Evolutionary conservation across 2,329 filamentous ascomycete species (phyloP).

Genomic region (Apiospora aurea): DNA sequence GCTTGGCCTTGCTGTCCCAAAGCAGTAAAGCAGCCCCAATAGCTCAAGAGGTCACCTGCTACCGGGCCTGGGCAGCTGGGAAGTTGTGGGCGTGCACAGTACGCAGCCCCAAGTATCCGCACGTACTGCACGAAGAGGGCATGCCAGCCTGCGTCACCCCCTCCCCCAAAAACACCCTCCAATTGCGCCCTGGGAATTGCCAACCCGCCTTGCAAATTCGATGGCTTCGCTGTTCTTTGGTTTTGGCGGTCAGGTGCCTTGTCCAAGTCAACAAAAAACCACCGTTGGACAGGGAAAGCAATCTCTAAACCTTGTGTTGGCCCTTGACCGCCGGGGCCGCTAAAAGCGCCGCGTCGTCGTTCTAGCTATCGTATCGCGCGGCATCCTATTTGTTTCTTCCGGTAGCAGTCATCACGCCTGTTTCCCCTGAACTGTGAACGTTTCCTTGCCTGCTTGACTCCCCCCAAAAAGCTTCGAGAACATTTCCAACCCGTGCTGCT

Average conservation of each 20-base stretch:
- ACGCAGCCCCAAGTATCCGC: background rate
- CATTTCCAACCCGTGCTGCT: background rate
- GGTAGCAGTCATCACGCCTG: background rate
- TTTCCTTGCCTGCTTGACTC: background rate
- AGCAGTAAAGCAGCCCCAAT: background rate
- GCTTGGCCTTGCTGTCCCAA: background rate
- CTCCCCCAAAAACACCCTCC: background rate
- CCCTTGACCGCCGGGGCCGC: constrained; percentile 11
- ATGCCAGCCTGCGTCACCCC: background rate
- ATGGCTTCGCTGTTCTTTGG: background rate
- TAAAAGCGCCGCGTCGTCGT: background rate
- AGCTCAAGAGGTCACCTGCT: background rate
- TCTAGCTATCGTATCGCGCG: background rate
- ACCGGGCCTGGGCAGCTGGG: background rate
- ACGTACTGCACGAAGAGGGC: background rate
- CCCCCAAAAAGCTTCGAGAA: constrained; percentile 13
- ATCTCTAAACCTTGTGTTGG: background rate
- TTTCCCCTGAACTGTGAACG: background rate
- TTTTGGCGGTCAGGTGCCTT: constrained; percentile 6
- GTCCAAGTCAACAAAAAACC: background rate
- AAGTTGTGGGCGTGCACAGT: background rate
- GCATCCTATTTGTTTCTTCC: background rate
- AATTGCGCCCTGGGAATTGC: constrained; percentile 12
- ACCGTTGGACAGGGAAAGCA: constrained; percentile 12
- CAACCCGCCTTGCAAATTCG: constrained; percentile 4